Base-by-base conservation (phyloP, 139 green algal species). In the Chlorella sp. region DNA sequence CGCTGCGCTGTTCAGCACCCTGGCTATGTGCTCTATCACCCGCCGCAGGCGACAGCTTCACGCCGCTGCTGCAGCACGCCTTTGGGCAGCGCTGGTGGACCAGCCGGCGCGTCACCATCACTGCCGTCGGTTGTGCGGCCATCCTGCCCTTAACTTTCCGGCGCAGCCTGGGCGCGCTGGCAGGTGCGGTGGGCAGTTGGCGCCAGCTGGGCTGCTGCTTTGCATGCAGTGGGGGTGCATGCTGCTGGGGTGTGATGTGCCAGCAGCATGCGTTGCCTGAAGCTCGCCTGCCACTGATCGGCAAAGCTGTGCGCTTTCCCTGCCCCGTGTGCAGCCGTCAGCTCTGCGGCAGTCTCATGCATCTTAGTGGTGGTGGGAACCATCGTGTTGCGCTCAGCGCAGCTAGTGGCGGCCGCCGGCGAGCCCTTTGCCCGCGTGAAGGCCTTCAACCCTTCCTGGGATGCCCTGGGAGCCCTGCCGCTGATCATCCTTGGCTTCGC, bases 21-120 rank as follows among this genome's bases (percentile, higher is more conserved):
- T n/a, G n/a, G n/a, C n/a, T 73, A 26, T 26, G 13, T 73, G 4
- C 65, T 26, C 6, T 28, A 5, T 3, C 19, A 14, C 36, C 20
- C 28, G 9, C 2, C 24, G 38, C 70, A 76, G 70, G 70, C 17
- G 70, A 76, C 70, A 76, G 22, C 70, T 76, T 76, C 70, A 40
- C 48, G 24, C 70, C 70, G 38, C 38, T 76, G 38, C 40, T 76
- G 41, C 20, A 34, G 13, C 70, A 76, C 22, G 70, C 70, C 38
- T 76, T 76, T 56, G 70, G 70, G 4, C 48, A 41, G 5, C 38
- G 16, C 20, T 76, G 70, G 70, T 76, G 70, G 70, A 76, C 70
- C 70, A 58, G 14, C 70, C 38, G 70, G 0, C 34, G 36, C 28
- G 40, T 41, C 40, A 41, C 41, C 70, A 76, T 76, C 70, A n/a